phyloP scores from a whole-genome alignment of 2,329 filamentous ascomycete species.

The Davidsoniella neocaledoniae region DNA sequence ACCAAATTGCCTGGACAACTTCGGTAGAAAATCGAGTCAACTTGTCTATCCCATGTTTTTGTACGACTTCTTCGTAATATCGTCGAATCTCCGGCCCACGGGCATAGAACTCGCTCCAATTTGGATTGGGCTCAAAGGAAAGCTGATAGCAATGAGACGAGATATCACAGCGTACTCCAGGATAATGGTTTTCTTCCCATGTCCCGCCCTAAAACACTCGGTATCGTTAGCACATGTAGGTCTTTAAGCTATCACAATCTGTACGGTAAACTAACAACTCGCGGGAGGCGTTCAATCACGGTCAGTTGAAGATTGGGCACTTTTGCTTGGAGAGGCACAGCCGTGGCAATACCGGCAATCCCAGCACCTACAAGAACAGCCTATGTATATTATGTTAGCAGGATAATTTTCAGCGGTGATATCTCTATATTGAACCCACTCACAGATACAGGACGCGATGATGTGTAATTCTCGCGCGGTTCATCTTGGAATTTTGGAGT shows the following conservation, averaged over 20 bases:
- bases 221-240: conserved; percentile 12
- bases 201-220: conserved; percentile 21
- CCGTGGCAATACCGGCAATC: conserved; percentile 27
- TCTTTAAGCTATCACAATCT: background rate
- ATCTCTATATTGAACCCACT: background rate
- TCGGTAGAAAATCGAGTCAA: background rate
- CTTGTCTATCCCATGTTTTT: background rate
- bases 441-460: background rate
- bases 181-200: conserved; percentile 41
- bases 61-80: conserved; percentile 30
- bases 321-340: conserved; percentile 13
- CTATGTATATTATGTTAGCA: conserved; percentile 12
- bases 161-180: conserved; percentile 50
- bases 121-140: conserved; percentile 47
- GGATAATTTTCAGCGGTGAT: background rate
- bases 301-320: conserved; percentile 11
- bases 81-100: conserved; percentile 47
- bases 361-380: conserved; percentile 27
- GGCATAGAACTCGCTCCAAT: conserved; percentile 54
- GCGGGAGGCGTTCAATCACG: conserved; percentile 11
- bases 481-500: too few species aligned
- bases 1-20: conserved; percentile 13
- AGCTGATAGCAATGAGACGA: conserved; percentile 56
- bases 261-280: conserved; percentile 5
- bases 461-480: too few species aligned